Evolutionary conservation across 2,329 filamentous ascomycete genomes (phyloP).

Genomic region (Orbilia javanica): DNA sequence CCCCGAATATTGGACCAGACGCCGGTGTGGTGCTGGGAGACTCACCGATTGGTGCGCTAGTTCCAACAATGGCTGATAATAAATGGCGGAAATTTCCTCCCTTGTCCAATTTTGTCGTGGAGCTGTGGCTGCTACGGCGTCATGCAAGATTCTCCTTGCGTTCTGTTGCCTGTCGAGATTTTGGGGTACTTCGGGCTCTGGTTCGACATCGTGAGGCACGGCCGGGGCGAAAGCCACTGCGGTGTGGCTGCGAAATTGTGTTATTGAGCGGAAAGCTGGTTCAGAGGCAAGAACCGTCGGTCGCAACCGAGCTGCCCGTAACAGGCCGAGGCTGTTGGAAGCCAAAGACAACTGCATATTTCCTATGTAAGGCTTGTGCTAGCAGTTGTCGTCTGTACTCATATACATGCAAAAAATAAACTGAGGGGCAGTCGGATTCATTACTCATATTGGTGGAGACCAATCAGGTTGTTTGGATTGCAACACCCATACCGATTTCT

Average conservation of each 20-base stretch:
- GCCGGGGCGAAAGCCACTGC: not conserved
- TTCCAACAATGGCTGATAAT: conserved; percentile 84
- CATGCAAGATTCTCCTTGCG: conserved; percentile 62
- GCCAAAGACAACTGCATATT: not conserved
- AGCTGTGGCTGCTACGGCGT: conserved; percentile 72
- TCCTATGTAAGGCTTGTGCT: not conserved
- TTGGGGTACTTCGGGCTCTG: not conserved
- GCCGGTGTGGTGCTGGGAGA: conserved; percentile 59
- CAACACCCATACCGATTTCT: not conserved
- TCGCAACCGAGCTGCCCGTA: not conserved
- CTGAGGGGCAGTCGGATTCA: no score
- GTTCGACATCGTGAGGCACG: not conserved
- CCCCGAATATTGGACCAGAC: not conserved
- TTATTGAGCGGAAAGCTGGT: not conserved
- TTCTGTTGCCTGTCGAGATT: not conserved
- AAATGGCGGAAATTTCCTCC: conserved; percentile 84
- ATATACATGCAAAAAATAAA: no score
- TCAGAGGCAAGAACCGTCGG: not conserved
- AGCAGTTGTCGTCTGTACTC: no score
- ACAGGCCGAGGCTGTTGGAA: not conserved
- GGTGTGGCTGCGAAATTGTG: not conserved
- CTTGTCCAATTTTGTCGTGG: conserved; percentile 82
- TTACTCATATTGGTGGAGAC: not conserved
- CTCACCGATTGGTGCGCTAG: conserved; percentile 79
- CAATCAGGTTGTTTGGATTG: not conserved